These are phyloP conservation scores for Oxytropis ochrocephala DNA, from an alignment of 306 rosid species.

Conservation along the genomic window DNA sequence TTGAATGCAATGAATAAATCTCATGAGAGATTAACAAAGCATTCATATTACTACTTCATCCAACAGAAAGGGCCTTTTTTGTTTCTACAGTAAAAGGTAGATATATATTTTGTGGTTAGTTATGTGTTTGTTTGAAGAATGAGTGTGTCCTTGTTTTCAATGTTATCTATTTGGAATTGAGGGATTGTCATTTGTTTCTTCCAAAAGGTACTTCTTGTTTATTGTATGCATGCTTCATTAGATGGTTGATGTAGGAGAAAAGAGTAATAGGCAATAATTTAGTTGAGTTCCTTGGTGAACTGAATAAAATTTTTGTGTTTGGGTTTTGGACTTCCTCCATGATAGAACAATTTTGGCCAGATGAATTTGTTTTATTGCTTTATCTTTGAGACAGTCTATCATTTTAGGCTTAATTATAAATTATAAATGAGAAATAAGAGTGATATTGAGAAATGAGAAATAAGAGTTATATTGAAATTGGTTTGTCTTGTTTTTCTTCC, in stretches of 20 bases:
- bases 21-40: neutral
- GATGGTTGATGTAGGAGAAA: neutral
- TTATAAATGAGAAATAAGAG: neutral
- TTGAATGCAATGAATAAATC: neutral
- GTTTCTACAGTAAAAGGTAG: neutral
- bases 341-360: neutral
- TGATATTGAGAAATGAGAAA: neutral
- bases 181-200: neutral
- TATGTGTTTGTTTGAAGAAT: neutral
- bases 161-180: neutral
- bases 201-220: neutral
- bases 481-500: slow-evolving; percentile 15
- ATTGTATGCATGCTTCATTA: neutral
- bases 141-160: neutral
- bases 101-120: neutral
- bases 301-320: neutral
- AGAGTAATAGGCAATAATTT: neutral
- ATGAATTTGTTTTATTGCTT: neutral
- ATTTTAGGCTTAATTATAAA: neutral
- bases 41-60: neutral
- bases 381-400: neutral
- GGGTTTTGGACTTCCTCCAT: neutral
- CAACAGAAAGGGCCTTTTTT: neutral
- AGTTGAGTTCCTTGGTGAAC: neutral
- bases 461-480: neutral